Percentiles rank a stretch among this genome's conserved stretches.
These are phyloP conservation scores for Aspergillus pseudoviridinutans DNA, from an alignment of 2,329 filamentous ascomycete species.

Conservation along the genomic window DNA sequence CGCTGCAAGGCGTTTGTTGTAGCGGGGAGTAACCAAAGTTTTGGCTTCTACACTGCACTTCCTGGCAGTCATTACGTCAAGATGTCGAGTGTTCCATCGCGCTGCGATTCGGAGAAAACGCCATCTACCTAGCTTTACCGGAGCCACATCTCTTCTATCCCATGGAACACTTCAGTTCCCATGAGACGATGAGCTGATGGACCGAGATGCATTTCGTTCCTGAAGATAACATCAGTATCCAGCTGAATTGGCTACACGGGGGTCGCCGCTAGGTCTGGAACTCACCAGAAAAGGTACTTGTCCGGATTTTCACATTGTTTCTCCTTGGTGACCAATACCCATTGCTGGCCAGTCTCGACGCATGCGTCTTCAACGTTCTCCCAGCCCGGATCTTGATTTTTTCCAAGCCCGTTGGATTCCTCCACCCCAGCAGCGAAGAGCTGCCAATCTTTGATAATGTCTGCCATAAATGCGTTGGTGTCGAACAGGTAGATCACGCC, in stretches of 20 bases:
- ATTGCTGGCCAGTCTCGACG: constrained; percentile 23
- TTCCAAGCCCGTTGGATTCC: constrained; percentile 32
- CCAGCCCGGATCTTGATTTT: constrained; percentile 31
- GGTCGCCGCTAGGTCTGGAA: constrained; percentile 1
- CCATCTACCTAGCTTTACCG: constrained; percentile 7
- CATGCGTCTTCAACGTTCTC: constrained; percentile 36
- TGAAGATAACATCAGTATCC: constrained; percentile 17
- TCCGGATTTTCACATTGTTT: constrained; percentile 33
- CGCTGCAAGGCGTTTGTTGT: constrained; percentile 4
- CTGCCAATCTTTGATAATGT: constrained; percentile 38
- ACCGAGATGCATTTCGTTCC: constrained; percentile 41
- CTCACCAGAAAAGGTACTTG: constrained; percentile 41
- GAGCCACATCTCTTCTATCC: constrained; percentile 33
- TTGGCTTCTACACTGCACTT: background rate
- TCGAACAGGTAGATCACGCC: constrained; percentile 38
- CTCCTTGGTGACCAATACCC: constrained; percentile 29
- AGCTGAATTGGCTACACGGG: constrained; percentile 1
- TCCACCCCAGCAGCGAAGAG: constrained; percentile 32
- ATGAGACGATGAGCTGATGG: constrained; percentile 36
- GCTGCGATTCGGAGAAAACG: background rate
- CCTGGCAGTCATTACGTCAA: constrained; percentile 1
- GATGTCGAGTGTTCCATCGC: background rate
- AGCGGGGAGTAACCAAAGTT: constrained; percentile 3
- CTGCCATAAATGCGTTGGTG: constrained; percentile 36
- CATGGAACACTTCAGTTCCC: constrained; percentile 35